Evolutionary conservation across 768 basidiomycete genomes (phyloP).

Genomic region (Collybiopsis confluens): DNA sequence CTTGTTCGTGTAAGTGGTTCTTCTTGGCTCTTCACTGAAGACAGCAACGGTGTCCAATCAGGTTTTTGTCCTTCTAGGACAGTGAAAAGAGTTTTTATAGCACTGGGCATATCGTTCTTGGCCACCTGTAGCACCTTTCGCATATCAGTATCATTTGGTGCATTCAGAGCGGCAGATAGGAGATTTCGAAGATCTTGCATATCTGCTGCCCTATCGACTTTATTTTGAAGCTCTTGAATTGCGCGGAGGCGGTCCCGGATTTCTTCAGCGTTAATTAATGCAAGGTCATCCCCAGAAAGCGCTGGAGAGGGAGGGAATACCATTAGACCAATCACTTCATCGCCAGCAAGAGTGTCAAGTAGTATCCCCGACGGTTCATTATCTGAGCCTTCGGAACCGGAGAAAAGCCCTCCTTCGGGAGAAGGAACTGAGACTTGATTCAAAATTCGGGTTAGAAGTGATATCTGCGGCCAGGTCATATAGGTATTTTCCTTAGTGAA

Average conservation of each 20-base stretch:
- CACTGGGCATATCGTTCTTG: constrained; percentile 44
- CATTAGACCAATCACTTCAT: neutral
- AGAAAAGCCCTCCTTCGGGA: too few relatives aligned
- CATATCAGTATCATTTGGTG: constrained; percentile 37
- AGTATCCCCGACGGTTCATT: too few relatives aligned
- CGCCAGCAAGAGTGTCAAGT: too few relatives aligned
- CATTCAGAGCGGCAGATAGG: constrained; percentile 31
- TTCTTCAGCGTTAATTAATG: neutral
- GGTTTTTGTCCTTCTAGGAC: constrained; percentile 26
- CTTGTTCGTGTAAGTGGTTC: neutral
- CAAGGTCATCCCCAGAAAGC: neutral
- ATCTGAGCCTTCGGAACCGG: too few relatives aligned
- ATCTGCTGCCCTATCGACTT: constrained; percentile 32
- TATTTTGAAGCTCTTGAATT: constrained; percentile 28
- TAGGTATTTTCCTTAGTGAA: too few relatives aligned
- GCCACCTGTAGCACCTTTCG: constrained; percentile 36
- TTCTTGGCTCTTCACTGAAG: too few relatives aligned
- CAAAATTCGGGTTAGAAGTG: neutral
- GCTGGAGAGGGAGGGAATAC: neutral
- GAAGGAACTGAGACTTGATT: too few relatives aligned
- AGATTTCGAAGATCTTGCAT: constrained; percentile 32
- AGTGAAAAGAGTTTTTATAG: constrained; percentile 47
- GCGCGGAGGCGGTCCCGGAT: neutral
- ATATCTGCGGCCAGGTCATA: neutral
- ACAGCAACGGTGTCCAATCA: neutral